These are phyloP conservation scores for Seminavis robusta DNA, from an alignment of 108 stramenopile species.

Conservation along the genomic window DNA sequence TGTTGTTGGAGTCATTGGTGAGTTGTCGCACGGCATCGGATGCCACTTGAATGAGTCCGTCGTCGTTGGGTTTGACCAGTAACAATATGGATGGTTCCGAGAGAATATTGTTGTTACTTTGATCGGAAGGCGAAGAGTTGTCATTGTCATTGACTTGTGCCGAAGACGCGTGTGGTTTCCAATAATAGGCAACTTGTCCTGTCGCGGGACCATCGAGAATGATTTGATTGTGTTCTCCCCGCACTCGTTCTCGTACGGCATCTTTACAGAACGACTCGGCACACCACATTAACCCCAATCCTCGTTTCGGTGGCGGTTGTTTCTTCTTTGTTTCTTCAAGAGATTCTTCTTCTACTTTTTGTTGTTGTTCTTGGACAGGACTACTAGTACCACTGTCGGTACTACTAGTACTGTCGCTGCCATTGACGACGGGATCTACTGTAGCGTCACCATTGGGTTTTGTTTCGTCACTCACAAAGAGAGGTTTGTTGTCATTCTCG, in stretches of 20 bases:
- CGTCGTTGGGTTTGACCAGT: constrained; percentile 65
- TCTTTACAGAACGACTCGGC: constrained; percentile 48
- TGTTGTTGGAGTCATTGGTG: constrained; percentile 29
- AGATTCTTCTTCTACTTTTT: no score
- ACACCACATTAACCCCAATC: constrained; percentile 77
- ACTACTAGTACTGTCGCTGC: no score
- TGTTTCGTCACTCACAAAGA: no score
- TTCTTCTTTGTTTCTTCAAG: no score
- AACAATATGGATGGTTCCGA: constrained; percentile 54
- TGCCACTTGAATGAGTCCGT: constrained; percentile 45
- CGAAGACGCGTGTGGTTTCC: constrained; percentile 22
- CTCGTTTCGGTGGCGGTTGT: no score
- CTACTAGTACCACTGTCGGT: no score
- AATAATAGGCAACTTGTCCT: constrained; percentile 76
- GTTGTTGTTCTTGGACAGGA: no score
- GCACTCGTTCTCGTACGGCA: constrained; percentile 65
- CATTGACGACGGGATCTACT: no score
- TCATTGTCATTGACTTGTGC: constrained; percentile 2
- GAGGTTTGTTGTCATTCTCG: no score
- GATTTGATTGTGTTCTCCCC: constrained; percentile 72
- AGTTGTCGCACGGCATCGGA: constrained; percentile 57
- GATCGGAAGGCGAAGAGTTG: not conserved
- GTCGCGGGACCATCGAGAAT: constrained; percentile 74
- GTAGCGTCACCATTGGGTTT: no score
- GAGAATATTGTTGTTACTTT: not conserved